A percentile compares a stretch with the other conserved stretches of the same genome.
phyloP scores from a whole-genome alignment of 2,329 filamentous ascomycete species.

The Ustulina deusta region DNA sequence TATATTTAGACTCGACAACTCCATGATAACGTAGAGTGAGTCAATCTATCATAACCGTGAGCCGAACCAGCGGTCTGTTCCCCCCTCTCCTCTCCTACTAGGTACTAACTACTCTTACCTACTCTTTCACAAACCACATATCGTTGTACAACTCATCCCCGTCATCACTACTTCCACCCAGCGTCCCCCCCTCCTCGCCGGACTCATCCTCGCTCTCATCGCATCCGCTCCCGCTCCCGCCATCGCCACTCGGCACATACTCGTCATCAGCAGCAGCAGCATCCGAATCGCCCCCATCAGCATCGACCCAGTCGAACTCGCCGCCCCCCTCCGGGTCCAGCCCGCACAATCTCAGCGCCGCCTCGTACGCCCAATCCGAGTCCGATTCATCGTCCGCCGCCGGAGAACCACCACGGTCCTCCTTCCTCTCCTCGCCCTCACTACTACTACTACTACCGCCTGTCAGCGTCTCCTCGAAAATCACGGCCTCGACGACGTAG shows the following conservation, averaged over 20 bases:
- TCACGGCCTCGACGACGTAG: conserved; percentile 49
- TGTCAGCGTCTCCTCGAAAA: conserved; percentile 32
- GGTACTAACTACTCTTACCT: no score
- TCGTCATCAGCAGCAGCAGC: background rate
- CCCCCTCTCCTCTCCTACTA: no score
- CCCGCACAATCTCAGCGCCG: background rate
- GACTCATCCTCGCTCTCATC: conserved; percentile 44
- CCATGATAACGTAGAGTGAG: no score
- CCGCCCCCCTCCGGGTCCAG: background rate
- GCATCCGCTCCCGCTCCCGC: background rate
- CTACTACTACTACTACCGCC: no score
- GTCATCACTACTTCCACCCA: background rate
- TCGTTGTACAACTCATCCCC: background rate
- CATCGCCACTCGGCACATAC: background rate
- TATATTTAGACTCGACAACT: no score
- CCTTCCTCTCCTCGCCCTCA: no score
- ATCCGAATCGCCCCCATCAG: background rate
- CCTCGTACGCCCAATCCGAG: background rate
- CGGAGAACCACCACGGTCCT: no score
- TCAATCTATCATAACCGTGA: background rate
- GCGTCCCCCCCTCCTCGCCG: background rate
- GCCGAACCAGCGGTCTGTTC: background rate
- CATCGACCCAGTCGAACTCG: background rate
- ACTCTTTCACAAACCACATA: background rate
- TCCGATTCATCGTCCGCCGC: background rate